A percentile compares a stretch with the other conserved stretches of the same genome.
Evolutionary conservation across 768 basidiomycete species (phyloP).

Genomic region (Termitomyces sp.): DNA sequence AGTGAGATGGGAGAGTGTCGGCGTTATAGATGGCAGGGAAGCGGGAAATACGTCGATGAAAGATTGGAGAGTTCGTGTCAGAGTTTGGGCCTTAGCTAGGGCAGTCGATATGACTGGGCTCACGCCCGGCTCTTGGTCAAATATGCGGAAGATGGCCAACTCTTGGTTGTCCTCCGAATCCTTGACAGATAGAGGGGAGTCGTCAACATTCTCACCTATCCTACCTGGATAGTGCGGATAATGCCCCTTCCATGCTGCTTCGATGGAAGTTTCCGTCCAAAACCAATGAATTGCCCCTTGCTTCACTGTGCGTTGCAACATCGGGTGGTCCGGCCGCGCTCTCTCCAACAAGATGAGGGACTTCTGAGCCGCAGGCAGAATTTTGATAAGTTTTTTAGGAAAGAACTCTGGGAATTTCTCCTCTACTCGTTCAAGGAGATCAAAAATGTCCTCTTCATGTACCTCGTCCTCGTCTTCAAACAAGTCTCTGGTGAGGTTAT

Average conservation of each 20-base stretch:
- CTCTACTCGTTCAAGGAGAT: conserved; percentile 29
- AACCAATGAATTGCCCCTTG: conserved; percentile 46
- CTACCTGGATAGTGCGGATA: conserved; percentile 6
- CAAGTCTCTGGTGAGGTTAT: conserved; percentile 23
- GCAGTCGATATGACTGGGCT: conserved; percentile 18
- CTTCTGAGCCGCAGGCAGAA: conserved; percentile 60
- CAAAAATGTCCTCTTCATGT: conserved; percentile 33
- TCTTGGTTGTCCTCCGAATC: conserved; percentile 23
- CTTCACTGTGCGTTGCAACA: conserved; percentile 31
- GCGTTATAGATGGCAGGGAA: conserved; percentile 54
- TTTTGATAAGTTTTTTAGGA: conserved; percentile 38
- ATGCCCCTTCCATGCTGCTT: conserved; percentile 36
- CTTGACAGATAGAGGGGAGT: not conserved
- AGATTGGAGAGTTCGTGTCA: conserved; percentile 24
- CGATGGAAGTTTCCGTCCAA: conserved; percentile 54
- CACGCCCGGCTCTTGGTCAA: conserved; percentile 63
- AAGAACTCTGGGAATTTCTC: conserved; percentile 63
- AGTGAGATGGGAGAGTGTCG: conserved; percentile 58
- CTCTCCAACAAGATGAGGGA: conserved; percentile 61
- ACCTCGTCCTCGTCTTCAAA: conserved; percentile 33
- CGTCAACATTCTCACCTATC: not conserved
- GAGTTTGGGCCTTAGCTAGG: not conserved
- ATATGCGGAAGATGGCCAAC: conserved; percentile 45
- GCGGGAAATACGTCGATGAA: conserved; percentile 59
- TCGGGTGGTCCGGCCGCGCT: conserved; percentile 59